phyloP scores from a whole-genome alignment of 1,284 basidiomycete genomes.

The Moesziomyces parantarcticus region DNA sequence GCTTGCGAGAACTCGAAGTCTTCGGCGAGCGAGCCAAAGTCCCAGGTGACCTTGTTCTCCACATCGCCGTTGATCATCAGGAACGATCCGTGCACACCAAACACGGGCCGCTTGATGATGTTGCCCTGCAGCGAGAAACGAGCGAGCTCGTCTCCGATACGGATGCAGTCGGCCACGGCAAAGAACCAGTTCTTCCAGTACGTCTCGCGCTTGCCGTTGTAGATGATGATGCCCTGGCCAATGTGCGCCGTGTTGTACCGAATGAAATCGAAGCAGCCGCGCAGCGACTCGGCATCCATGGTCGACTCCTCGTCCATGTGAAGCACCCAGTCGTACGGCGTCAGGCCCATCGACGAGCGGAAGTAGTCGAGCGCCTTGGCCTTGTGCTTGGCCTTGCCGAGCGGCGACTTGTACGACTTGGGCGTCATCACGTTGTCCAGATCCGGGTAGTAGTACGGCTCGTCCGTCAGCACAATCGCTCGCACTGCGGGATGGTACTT shows the following conservation, averaged over 20 bases:
- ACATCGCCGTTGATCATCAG: constrained; percentile 70
- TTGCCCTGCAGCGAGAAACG: constrained; percentile 70
- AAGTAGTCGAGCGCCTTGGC: constrained; percentile 70
- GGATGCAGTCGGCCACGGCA: constrained; percentile 69
- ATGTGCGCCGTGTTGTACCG: constrained; percentile 69
- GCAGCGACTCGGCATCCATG: constrained; percentile 69
- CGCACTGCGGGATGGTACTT: constrained; percentile 69
- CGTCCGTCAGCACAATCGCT: constrained; percentile 69
- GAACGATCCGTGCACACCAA: constrained; percentile 70
- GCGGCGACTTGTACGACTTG: constrained; percentile 69
- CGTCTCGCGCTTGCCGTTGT: constrained; percentile 68
- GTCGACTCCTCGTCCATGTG: constrained; percentile 70
- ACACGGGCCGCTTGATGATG: constrained; percentile 69
- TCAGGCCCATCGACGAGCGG: constrained; percentile 68
- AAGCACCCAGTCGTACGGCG: constrained; percentile 69
- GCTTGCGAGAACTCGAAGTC: constrained; percentile 70
- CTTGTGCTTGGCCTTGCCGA: constrained; percentile 70
- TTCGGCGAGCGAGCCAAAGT: constrained; percentile 66
- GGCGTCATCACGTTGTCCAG: constrained; percentile 70
- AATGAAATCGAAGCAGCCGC: constrained; percentile 69
- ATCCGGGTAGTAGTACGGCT: constrained; percentile 69
- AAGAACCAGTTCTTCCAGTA: constrained; percentile 70
- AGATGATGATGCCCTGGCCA: constrained; percentile 70
- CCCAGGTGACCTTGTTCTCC: constrained; percentile 69
- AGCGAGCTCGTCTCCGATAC: constrained; percentile 69